These are phyloP conservation scores for Phlebiopsis flavidoalba DNA, from an alignment of 768 basidiomycete genomes.

Conservation along the genomic window DNA sequence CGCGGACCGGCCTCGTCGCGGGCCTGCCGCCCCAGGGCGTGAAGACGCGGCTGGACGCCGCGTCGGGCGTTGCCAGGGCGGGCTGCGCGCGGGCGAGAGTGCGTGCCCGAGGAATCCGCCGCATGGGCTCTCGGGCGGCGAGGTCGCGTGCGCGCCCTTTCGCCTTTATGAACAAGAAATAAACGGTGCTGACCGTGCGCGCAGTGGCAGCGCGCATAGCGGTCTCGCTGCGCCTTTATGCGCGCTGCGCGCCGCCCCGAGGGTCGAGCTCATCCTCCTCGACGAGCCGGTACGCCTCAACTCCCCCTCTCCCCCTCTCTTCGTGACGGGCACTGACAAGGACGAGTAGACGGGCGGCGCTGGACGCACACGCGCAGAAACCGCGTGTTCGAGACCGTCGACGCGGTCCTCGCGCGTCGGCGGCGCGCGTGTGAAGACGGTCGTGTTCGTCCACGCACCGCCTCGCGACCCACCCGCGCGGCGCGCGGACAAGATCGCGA, in stretches of 20 bases:
- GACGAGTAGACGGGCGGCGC: slow-evolving; percentile 60
- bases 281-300: slow-evolving; percentile 79
- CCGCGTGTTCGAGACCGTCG: slow-evolving; percentile 72
- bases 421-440: slow-evolving; percentile 60
- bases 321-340: not conserved
- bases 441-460: slow-evolving; percentile 64
- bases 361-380: slow-evolving; percentile 80
- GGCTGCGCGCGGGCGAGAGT: slow-evolving; percentile 23
- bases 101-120: slow-evolving; percentile 33
- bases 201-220: slow-evolving; percentile 85
- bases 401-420: slow-evolving; percentile 54
- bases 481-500: slow-evolving; percentile 80
- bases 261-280: slow-evolving; percentile 74
- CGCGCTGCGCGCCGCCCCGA: slow-evolving; percentile 68
- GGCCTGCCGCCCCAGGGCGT: slow-evolving; percentile 68
- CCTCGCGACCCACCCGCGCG: slow-evolving; percentile 79
- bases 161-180: not conserved
- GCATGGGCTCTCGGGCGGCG: slow-evolving; percentile 79
- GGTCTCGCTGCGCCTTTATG: slow-evolving; percentile 84
- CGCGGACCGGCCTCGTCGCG: slow-evolving; percentile 59
- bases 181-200: slow-evolving; percentile 5
- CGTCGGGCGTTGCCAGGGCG: slow-evolving; percentile 38
- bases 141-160: slow-evolving; percentile 47
- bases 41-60: slow-evolving; percentile 65
- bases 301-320: not conserved